These are phyloP conservation scores for Aspergillus sparsus DNA, from an alignment of 495 filamentous ascomycete genomes.

Conservation along the genomic window DNA sequence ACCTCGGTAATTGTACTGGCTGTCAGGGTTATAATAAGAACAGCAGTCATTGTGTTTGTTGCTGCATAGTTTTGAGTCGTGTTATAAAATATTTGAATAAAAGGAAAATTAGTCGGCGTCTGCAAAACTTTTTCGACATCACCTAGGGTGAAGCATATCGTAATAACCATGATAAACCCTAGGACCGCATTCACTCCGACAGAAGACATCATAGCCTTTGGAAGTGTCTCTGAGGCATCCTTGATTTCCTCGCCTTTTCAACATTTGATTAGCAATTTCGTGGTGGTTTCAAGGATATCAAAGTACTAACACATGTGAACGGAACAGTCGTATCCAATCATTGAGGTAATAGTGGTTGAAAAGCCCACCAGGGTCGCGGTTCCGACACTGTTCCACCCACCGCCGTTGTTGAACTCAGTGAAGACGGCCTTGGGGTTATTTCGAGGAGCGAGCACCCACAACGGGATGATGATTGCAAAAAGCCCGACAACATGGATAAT, in stretches of 20 bases:
- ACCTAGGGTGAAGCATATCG: conserved; percentile 55
- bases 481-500: conserved; percentile 63
- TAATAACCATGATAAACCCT: conserved; percentile 55
- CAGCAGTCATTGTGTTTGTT: conserved; percentile 50
- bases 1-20: conserved; percentile 55
- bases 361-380: conserved; percentile 58
- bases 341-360: conserved; percentile 50
- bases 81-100: conserved; percentile 57
- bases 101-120: conserved; percentile 48
- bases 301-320: conserved; percentile 54
- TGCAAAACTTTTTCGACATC: conserved; percentile 46
- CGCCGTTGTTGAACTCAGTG: conserved; percentile 53
- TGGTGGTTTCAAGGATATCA: background rate
- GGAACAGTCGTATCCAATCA: conserved; percentile 58
- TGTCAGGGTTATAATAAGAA: conserved; percentile 51
- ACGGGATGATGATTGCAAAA: conserved; percentile 60
- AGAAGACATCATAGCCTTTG: conserved; percentile 54
- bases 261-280: too few relatives aligned
- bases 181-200: conserved; percentile 51
- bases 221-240: conserved; percentile 56
- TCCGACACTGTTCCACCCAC: conserved; percentile 56
- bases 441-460: conserved; percentile 55
- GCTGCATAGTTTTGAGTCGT: conserved; percentile 46
- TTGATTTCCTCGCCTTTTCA: conserved; percentile 55
- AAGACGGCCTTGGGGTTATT: conserved; percentile 51